Base-by-base conservation (phyloP, 2,329 filamentous ascomycete genomes). In the Mycosphaerella sp. region DNA sequence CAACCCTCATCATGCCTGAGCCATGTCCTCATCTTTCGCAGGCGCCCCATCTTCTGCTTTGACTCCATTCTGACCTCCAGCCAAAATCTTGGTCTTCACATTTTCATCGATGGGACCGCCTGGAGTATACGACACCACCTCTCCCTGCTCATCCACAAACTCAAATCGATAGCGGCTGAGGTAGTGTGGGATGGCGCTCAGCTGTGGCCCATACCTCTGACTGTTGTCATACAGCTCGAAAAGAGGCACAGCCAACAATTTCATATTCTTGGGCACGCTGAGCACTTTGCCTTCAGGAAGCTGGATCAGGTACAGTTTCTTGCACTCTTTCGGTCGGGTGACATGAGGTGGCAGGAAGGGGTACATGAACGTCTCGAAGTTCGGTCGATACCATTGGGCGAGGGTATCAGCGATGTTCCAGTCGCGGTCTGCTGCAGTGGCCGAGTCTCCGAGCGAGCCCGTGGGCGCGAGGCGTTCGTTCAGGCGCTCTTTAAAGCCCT, bases 301-400 rank as follows among this genome's bases (percentile, higher is more conserved):
- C 69, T 95, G 88, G 59, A 98, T 95, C 56, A 97, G 89, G 72
- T 97, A 98, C 37, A 97, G 79, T 78, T 98, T 98, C 78, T 98
- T 98, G 76, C 91, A 95, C 75, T 98, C 93, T 76, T 98, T 98
- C 6, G 93, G 93, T 46, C 93, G 79, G 14, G 91, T 96, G 56
- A 96, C 89, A 73, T 98, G 93, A 14, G 90, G 89, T 6, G 93
- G 93, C 51, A 97, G 85, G 71, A 96, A 98, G 0, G 93, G 93
- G 69, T 98, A 98, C 89, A 98, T 96, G 77, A 97, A 97, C 2
- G 93, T 97, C 77, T 98, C 93, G 68, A 97, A 96, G 75, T 97
- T 98, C 48, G 93, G 93, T 52, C 93, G 80, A 89, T 91, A 98
- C 93, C 93, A 98, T 73, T 96, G 90, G 48, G 93, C 91, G 50